Evolutionary conservation across 2,329 filamentous ascomycete species (phyloP).

Genomic region (Colletotrichum eleusines): DNA sequence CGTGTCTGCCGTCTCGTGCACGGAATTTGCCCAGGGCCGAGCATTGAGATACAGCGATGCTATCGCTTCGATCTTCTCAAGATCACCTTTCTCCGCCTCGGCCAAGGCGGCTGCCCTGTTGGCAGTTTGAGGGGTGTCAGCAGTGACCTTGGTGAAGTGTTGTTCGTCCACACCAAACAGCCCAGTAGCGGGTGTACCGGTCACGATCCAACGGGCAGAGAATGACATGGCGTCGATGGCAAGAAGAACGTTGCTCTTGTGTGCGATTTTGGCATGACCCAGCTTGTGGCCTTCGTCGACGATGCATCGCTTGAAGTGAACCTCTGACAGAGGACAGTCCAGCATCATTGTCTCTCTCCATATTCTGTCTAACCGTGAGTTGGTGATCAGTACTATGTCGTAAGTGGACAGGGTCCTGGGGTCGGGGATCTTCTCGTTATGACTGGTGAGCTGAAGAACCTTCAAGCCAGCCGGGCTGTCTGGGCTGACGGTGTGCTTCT

Average conservation of each 20-base stretch:
- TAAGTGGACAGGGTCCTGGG: conserved; percentile 70
- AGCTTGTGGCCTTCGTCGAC: conserved; percentile 93
- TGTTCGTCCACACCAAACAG: conserved; percentile 73
- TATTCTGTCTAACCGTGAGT: conserved; percentile 76
- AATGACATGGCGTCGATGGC: conserved; percentile 68
- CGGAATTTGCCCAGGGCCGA: conserved; percentile 80
- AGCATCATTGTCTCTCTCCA: conserved; percentile 50
- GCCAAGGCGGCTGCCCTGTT: conserved; percentile 9
- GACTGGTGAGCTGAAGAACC: conserved; percentile 70
- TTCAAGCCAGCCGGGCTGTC: conserved; percentile 62
- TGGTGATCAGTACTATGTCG: conserved; percentile 84
- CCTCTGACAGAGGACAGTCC: conserved; percentile 71
- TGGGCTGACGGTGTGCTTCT: conserved; percentile 73
- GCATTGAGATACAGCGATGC: conserved; percentile 79
- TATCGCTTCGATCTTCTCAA: conserved; percentile 75
- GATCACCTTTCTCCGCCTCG: conserved; percentile 66
- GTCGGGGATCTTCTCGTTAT: conserved; percentile 66
- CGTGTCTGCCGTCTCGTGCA: conserved; percentile 64
- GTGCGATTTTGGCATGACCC: conserved; percentile 70
- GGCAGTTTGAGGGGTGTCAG: conserved; percentile 10
- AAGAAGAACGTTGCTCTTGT: conserved; percentile 67
- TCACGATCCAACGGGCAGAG: conserved; percentile 88
- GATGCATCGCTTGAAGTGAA: conserved; percentile 90
- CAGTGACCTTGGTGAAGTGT: conserved; percentile 4
- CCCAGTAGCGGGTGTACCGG: conserved; percentile 88